These are phyloP conservation scores for Botryosphaeria dothidea DNA, from an alignment of 2,329 filamentous ascomycete species.

Conservation along the genomic window DNA sequence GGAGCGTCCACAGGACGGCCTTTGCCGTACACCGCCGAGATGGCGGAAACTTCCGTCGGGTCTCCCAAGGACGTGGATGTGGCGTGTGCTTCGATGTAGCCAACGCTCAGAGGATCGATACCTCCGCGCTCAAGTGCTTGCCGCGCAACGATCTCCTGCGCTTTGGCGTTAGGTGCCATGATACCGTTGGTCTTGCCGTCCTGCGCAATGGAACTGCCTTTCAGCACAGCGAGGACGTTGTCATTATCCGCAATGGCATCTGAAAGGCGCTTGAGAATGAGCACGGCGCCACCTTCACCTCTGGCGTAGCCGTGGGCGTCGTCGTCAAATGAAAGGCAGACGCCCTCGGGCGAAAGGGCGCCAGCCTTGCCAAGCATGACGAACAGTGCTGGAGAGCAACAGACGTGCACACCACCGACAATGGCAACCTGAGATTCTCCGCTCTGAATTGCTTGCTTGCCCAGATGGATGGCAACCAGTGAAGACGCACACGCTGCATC, in stretches of 20 bases:
- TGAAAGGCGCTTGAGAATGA: constrained; percentile 32
- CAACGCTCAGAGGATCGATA: constrained; percentile 24
- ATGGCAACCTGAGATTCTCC: constrained; percentile 34
- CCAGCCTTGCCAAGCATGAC: constrained; percentile 29
- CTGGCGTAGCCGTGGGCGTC: constrained; percentile 33
- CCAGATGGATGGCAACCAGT: constrained; percentile 35
- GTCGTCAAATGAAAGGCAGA: constrained; percentile 36
- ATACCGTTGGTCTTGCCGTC: constrained; percentile 37
- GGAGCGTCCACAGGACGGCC: constrained; percentile 47
- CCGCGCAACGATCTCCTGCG: constrained; percentile 32
- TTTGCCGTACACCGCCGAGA: constrained; percentile 23
- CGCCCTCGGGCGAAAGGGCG: constrained; percentile 23
- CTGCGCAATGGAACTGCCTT: constrained; percentile 34
- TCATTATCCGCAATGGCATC: constrained; percentile 32
- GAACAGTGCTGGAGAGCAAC: constrained; percentile 35
- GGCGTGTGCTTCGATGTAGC: constrained; percentile 25
- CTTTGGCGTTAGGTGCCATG: constrained; percentile 36
- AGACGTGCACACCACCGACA: constrained; percentile 36
- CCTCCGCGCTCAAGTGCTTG: constrained; percentile 24
- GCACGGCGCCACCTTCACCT: constrained; percentile 33
- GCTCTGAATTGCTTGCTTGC: constrained; percentile 30
- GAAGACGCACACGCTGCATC: constrained; percentile 41
- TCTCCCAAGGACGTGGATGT: constrained; percentile 27
- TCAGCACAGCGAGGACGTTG: constrained; percentile 33
- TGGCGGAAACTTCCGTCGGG: constrained; percentile 26